Percentiles rank a stretch among this genome's conserved stretches.
These are phyloP conservation scores for Euphorbia lathyris DNA, from an alignment of 345 rosid genomes.

Conservation along the genomic window DNA sequence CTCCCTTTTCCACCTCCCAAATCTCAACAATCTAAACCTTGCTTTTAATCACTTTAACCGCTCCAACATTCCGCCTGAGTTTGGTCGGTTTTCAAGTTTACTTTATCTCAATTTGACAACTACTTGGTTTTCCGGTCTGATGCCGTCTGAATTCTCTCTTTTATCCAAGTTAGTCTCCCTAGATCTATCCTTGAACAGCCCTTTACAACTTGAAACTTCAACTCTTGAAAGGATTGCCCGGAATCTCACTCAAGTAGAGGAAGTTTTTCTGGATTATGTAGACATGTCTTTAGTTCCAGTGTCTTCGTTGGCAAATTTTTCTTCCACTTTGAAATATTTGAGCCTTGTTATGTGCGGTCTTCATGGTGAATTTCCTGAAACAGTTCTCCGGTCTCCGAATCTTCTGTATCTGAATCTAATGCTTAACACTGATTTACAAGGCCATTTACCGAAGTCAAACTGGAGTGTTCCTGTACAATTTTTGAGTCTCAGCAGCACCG, in stretches of 20 bases:
- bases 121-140: neutral
- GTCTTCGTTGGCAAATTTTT: neutral
- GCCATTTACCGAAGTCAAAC: neutral
- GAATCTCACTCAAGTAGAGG: neutral
- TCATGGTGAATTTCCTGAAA: neutral
- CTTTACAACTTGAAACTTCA: neutral
- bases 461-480: neutral
- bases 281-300: slow-evolving; percentile 1
- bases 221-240: neutral
- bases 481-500: neutral
- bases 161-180: slow-evolving; percentile 19
- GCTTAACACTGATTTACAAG: neutral
- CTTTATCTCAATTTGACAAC: slow-evolving; percentile 21
- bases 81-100: slow-evolving; percentile 7
- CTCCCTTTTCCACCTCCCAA: slow-evolving; percentile 11
- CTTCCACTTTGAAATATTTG: slow-evolving; percentile 9
- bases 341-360: neutral
- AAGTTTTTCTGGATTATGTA: neutral
- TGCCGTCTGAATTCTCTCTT: slow-evolving; percentile 17
- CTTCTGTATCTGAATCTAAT: slow-evolving; percentile 4
- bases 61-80: slow-evolving; percentile 8
- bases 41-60: slow-evolving; percentile 2
- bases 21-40: slow-evolving; percentile 11
- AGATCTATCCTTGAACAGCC: neutral
- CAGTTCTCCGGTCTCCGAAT: neutral